Conservation (phyloP, 2,329 filamentous ascomycete species). For the Orbilia ellipsospora region DNA sequence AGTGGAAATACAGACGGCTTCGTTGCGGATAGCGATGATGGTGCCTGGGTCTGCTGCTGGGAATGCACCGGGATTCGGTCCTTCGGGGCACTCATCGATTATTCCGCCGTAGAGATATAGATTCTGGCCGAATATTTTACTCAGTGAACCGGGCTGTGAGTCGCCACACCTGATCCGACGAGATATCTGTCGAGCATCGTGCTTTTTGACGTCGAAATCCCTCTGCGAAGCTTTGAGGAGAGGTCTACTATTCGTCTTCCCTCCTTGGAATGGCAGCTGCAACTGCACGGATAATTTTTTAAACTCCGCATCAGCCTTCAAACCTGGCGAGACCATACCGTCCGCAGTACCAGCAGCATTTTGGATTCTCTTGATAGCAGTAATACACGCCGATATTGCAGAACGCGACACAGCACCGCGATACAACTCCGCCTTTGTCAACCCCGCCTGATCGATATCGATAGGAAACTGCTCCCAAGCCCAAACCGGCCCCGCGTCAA, state of each 20-base stretch:
- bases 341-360: slow-evolving; percentile 56
- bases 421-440: slow-evolving; percentile 64
- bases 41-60: slow-evolving; percentile 57
- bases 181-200: slow-evolving; percentile 63
- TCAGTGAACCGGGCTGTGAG: slow-evolving; percentile 64
- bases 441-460: slow-evolving; percentile 62
- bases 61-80: slow-evolving; percentile 45
- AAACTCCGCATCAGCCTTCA: slow-evolving; percentile 60
- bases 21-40: slow-evolving; percentile 62
- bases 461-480: slow-evolving; percentile 64
- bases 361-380: slow-evolving; percentile 62
- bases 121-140: slow-evolving; percentile 61
- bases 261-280: slow-evolving; percentile 63
- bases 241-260: slow-evolving; percentile 62
- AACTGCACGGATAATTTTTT: slow-evolving; percentile 60
- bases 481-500: slow-evolving; percentile 65
- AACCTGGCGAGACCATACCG: slow-evolving; percentile 56
- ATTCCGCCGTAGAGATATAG: slow-evolving; percentile 64
- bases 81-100: slow-evolving; percentile 60
- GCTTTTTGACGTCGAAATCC: slow-evolving; percentile 61
- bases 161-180: slow-evolving; percentile 64
- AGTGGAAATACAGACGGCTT: slow-evolving; percentile 62
- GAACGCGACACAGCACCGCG: slow-evolving; percentile 63
- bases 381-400: slow-evolving; percentile 62
- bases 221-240: slow-evolving; percentile 63